These are phyloP conservation scores for Nephromyces sp. DNA, from an alignment of 169 alveolate genomes.

Conservation along the genomic window DNA sequence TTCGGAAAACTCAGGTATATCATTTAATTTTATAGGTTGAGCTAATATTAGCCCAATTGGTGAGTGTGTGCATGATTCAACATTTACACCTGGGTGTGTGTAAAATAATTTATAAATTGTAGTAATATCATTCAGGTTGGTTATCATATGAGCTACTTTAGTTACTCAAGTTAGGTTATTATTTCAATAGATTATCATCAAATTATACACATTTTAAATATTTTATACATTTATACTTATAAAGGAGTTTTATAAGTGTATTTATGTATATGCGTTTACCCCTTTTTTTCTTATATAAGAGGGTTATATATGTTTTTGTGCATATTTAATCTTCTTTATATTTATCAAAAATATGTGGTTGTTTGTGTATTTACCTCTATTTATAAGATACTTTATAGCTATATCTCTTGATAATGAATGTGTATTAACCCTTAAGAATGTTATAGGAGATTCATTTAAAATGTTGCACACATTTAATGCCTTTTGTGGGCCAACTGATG, in stretches of 20 bases:
- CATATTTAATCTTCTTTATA: slow-evolving; percentile 27
- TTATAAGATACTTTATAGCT: slow-evolving; percentile 49
- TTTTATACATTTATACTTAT: too few relatives aligned
- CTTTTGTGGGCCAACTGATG: slow-evolving; percentile 55
- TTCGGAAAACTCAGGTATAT: slow-evolving; percentile 67
- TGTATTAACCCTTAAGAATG: slow-evolving; percentile 60
- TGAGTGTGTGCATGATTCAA: slow-evolving; percentile 67
- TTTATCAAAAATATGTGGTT: slow-evolving; percentile 12
- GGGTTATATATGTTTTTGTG: slow-evolving; percentile 13
- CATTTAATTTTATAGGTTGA: slow-evolving; percentile 56
- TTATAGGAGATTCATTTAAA: slow-evolving; percentile 66
- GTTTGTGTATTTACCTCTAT: slow-evolving; percentile 31
- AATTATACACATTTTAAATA: too few relatives aligned
- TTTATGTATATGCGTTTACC: slow-evolving; percentile 25
- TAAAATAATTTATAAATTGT: not conserved
- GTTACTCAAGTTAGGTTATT: not conserved
- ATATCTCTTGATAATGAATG: slow-evolving; percentile 29
- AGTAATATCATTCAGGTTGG: not conserved
- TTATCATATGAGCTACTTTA: not conserved
- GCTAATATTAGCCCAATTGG: slow-evolving; percentile 69
- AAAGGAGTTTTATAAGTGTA: too few relatives aligned
- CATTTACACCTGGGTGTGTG: slow-evolving; percentile 48
- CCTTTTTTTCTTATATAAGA: not conserved
- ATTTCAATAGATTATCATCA: too few relatives aligned
- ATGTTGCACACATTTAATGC: slow-evolving; percentile 60